These are phyloP conservation scores for Cystoderma amianthinum DNA, from an alignment of 768 basidiomycete genomes.

Conservation along the genomic window DNA sequence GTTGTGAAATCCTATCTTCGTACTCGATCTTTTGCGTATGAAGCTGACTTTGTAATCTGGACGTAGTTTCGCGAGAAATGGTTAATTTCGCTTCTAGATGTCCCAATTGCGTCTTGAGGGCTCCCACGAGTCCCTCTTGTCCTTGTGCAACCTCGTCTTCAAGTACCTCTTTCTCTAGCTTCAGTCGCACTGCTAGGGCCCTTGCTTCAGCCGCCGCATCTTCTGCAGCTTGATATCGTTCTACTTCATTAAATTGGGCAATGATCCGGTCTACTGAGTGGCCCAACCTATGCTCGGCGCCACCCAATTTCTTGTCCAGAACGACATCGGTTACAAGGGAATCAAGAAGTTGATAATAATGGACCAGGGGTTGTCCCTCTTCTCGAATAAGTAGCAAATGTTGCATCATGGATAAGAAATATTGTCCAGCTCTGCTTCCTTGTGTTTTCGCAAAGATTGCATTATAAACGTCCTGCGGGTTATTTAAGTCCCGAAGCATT, in stretches of 20 bases:
- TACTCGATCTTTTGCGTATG: conserved; percentile 72
- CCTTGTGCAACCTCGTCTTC: conserved; percentile 80
- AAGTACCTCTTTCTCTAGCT: conserved; percentile 76
- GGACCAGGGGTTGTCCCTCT: conserved; percentile 76
- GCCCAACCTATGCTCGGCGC: conserved; percentile 80
- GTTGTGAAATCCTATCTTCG: conserved; percentile 80
- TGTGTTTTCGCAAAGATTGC: conserved; percentile 73
- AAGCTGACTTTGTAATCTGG: conserved; percentile 70
- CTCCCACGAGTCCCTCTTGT: conserved; percentile 77
- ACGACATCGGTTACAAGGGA: conserved; percentile 87
- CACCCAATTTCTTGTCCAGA: conserved; percentile 82
- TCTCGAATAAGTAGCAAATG: conserved; percentile 88
- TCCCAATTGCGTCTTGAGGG: conserved; percentile 63
- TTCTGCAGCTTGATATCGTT: conserved; percentile 72
- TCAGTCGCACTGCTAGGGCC: conserved; percentile 53
- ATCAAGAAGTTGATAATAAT: conserved; percentile 90
- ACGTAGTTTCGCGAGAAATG: conserved; percentile 73
- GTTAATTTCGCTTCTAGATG: conserved; percentile 73
- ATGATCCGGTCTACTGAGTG: conserved; percentile 87
- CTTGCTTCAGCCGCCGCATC: conserved; percentile 71
- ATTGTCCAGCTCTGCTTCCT: conserved; percentile 71
- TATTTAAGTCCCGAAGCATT: conserved; percentile 68
- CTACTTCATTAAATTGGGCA: conserved; percentile 85
- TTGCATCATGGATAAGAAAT: conserved; percentile 92
- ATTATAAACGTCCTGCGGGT: conserved; percentile 83